Conservation (phyloP, 495 filamentous ascomycete genomes). For the Lentithecium fluviatile region DNA sequence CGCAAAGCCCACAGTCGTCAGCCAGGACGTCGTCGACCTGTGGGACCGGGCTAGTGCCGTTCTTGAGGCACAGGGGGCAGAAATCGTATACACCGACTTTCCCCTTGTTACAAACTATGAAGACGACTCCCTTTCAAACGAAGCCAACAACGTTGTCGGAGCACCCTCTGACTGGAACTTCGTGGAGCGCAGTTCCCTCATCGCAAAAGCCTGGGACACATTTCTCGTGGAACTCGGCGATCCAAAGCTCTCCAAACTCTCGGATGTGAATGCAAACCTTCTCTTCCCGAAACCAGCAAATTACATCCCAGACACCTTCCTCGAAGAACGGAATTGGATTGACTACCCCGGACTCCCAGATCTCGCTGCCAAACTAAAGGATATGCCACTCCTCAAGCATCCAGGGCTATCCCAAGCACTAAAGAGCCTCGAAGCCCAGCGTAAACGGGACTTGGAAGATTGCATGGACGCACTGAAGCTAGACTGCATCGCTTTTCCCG, state of each 20-base stretch:
- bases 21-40: slow-evolving; percentile 33
- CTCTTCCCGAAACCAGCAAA: slow-evolving; percentile 38
- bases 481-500: slow-evolving; percentile 39
- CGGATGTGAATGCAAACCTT: slow-evolving; percentile 28
- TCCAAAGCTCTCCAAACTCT: slow-evolving; percentile 24
- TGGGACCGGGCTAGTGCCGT: slow-evolving; percentile 34
- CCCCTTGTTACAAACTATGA: slow-evolving; percentile 42
- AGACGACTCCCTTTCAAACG: slow-evolving; percentile 27
- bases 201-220: slow-evolving; percentile 43
- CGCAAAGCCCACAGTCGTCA: slow-evolving; percentile 25
- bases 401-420: slow-evolving; percentile 36
- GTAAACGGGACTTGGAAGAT: slow-evolving; percentile 40
- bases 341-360: slow-evolving; percentile 32
- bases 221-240: slow-evolving; percentile 38
- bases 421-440: slow-evolving; percentile 35
- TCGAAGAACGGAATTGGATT: slow-evolving; percentile 36
- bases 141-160: slow-evolving; percentile 37
- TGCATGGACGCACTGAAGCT: slow-evolving; percentile 36
- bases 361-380: slow-evolving; percentile 12
- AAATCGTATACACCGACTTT: slow-evolving; percentile 41
- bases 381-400: slow-evolving; percentile 31
- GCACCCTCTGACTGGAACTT: slow-evolving; percentile 36
- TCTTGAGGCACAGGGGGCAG: slow-evolving; percentile 39
- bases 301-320: slow-evolving; percentile 33
- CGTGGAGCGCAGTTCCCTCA: slow-evolving; percentile 37